Base-by-base conservation (phyloP, 2,329 filamentous ascomycete genomes). In the Paradendryphiella salina region DNA sequence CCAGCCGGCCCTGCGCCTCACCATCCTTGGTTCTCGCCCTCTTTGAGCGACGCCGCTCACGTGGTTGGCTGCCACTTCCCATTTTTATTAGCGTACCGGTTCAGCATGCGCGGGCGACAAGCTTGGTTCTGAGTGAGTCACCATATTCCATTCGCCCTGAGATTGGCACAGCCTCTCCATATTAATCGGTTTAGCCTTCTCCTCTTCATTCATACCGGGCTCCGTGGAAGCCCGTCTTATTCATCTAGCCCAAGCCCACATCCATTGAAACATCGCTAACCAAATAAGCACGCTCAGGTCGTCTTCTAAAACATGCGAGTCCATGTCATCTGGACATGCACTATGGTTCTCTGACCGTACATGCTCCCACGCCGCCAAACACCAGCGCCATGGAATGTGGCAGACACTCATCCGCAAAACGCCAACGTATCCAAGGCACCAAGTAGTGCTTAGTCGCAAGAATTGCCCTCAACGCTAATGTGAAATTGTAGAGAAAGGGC, bases 301-400 rank as follows among this genome's bases (percentile, higher is more conserved):
- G 37, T 57, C 54, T 57, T 48, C 14, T 48, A 38, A 48, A 41
- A 51, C 46, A 57, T 41, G 46, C 46, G 35, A 46, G 50, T 34
- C 42, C 43, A 49, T 49, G 43, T 43, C 49, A 13, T 33, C 43
- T 29, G 29, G 44, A 54, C 46, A 50, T 54, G 43, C 39, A 41
- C 31, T 37, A 44, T 46, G 33, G 35, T 46, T 48, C 50, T 48
- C 42, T 48, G 35, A 57, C 48, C 46, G 46, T 54, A 57, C 54
- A 57, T 49, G 28, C 49, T 48, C 33, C 17, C 40, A 17, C 38
- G 32, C 37, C 26, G 18, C 37, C 43, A 29, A 52, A 52, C 38
- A 35, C 33, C 26, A 41, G 41, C 46, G 36, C 44, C 35, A 21
- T 51, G 23, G 50, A 45, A 45, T 29, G 23, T 23, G 29, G 34